These are phyloP conservation scores for Warburgia ugandensis DNA, from an alignment of 164 flowering plant genomes.

Conservation along the genomic window DNA sequence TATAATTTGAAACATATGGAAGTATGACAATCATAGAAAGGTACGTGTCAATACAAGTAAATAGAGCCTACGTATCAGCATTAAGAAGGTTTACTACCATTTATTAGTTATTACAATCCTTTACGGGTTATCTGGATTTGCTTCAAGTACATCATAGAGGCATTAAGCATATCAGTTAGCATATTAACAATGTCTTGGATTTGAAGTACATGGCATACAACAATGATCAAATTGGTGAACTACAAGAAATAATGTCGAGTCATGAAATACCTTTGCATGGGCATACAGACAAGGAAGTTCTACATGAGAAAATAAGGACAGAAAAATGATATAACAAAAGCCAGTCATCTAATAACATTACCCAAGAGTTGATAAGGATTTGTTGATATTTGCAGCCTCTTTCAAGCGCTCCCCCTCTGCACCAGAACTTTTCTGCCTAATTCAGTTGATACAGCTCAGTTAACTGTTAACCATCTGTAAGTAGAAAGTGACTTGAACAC, in stretches of 20 bases:
- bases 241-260: neutral
- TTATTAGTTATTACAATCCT: too few relatives aligned
- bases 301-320: neutral
- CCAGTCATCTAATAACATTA: constrained; percentile 20
- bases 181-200: too few relatives aligned
- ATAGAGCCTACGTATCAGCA: too few relatives aligned
- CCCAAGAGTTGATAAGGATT: constrained; percentile 91
- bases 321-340: neutral
- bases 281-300: neutral
- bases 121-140: too few relatives aligned
- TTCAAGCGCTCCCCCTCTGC: constrained; percentile 93
- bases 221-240: too few relatives aligned
- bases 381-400: constrained; percentile 93
- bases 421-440: constrained; percentile 91
- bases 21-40: too few relatives aligned
- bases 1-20: too few relatives aligned
- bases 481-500: neutral
- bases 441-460: constrained; percentile 10
- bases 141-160: too few relatives aligned
- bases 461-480: neutral
- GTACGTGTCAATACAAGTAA: too few relatives aligned
- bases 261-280: neutral
- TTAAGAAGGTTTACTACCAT: too few relatives aligned
- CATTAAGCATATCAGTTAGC: too few relatives aligned
- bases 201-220: too few relatives aligned